Percentiles rank a stretch among this genome's conserved stretches.
These are phyloP conservation scores for Globisporangium okanoganense DNA, from an alignment of 352 stramenopile species.

Conservation along the genomic window DNA sequence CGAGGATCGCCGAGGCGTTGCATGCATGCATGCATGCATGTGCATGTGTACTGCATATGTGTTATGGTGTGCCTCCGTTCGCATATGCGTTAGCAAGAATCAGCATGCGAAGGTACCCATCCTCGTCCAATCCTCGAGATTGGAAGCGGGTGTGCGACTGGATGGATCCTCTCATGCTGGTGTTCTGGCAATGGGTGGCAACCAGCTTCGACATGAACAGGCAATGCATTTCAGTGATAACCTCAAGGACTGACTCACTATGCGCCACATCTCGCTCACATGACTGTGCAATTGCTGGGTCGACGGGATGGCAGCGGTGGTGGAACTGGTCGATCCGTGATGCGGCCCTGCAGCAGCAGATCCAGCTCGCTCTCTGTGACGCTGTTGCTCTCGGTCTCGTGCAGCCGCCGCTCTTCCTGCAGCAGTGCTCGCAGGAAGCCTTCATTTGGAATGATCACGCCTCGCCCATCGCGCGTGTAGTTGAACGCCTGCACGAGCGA, in stretches of 20 bases:
- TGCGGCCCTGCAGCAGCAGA: slow-evolving; percentile 31
- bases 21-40: background rate
- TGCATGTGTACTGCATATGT: background rate
- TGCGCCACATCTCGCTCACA: slow-evolving; percentile 3
- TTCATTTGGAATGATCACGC: slow-evolving; percentile 58
- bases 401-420: slow-evolving; percentile 44
- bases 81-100: background rate
- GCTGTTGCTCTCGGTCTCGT: slow-evolving; percentile 34
- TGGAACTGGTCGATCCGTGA: slow-evolving; percentile 21
- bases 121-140: slow-evolving; percentile 4
- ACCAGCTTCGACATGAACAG: background rate
- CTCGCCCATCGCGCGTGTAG: slow-evolving; percentile 35
- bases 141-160: background rate
- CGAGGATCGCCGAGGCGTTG: background rate
- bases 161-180: background rate
- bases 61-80: background rate
- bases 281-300: slow-evolving; percentile 10
- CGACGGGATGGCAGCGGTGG: background rate
- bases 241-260: background rate
- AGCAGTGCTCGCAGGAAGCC: slow-evolving; percentile 51
- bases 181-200: background rate
- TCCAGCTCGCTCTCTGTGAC: slow-evolving; percentile 52
- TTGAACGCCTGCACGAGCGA: slow-evolving; percentile 68
- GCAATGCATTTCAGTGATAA: background rate
- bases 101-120: background rate